These are phyloP conservation scores for Dictyostelium intermedium DNA, from an alignment of 78 protist species.

Conservation along the genomic window DNA sequence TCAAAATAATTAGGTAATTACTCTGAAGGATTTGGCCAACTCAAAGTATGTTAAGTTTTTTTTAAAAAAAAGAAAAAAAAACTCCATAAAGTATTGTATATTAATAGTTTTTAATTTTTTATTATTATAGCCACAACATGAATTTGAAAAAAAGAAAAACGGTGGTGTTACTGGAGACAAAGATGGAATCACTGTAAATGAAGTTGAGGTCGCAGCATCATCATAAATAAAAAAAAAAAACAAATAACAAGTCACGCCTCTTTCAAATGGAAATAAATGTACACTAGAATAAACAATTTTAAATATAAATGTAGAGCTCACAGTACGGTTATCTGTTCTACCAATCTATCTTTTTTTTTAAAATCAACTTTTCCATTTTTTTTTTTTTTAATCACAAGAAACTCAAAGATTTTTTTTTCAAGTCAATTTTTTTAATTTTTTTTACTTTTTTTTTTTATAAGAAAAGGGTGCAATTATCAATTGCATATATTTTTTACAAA, in stretches of 20 bases:
- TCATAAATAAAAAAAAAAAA: not conserved
- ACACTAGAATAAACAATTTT: not conserved
- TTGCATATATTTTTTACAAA: too few species aligned
- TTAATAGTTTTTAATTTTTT: too few species aligned
- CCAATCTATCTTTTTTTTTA: not conserved
- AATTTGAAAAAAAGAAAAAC: not conserved
- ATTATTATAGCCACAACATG: not conserved
- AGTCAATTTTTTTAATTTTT: too few species aligned
- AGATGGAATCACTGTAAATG: not conserved
- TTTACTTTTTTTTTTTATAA: too few species aligned
- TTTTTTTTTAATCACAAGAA: too few species aligned
- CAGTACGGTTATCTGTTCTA: not conserved
- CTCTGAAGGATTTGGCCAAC: slow-evolving; percentile 75
- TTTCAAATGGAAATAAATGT: not conserved
- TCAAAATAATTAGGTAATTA: slow-evolving; percentile 24
- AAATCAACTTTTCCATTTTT: too few species aligned
- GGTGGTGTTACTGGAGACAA: not conserved
- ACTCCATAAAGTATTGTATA: too few species aligned
- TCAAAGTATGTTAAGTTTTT: slow-evolving; percentile 6
- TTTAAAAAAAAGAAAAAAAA: too few species aligned
- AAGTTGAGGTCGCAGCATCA: not conserved
- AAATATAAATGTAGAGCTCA: not conserved
- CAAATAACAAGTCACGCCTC: not conserved
- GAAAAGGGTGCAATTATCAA: too few species aligned
- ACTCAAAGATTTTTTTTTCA: too few species aligned